Base-by-base conservation (phyloP, 2,329 filamentous ascomycete species). In the Mycocentrospora acerina region DNA sequence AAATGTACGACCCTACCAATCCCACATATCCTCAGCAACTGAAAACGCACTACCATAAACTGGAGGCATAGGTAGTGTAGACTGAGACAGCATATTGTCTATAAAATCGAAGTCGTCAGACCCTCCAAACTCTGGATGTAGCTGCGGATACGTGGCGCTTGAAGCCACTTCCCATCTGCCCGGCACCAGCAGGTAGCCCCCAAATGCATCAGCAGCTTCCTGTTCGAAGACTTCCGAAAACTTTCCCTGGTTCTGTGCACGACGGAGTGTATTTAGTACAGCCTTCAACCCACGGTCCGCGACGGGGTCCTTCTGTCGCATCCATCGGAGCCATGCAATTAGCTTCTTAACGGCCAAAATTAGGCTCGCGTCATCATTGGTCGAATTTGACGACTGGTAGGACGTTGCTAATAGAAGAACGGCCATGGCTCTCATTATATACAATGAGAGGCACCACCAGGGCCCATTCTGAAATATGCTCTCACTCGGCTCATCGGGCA, bases 401-500 rank as follows among this genome's bases (percentile, higher is more conserved):
- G 40, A 31, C 31, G 17, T 27, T 14, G 24, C 32, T 11, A 35
- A 18, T 2, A 32, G 24, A 22, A 38, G 24, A n/a, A 43, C 32
- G 14, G 22, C 16, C 17, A 43, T 27, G 14, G 40, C 40, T 14
- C 31, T 17, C 35, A 39, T 39, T 30, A 43, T 38, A 17, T 43
- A 38, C 17, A 38, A 35, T 12, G 26, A 28, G 7, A 43, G 27
- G 24, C 27, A 39, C 40, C 40, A 43, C 40, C 40, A 43, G 6
- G 40, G 40, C 11, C 31, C 31, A 8, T 35, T 32, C 3, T 18
- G 26, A n/a, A 24, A 39, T 11, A 43, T 39, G 7, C 16, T 5
- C 24, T 35, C 24, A 32, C 31, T 15, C 7, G 35, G 40, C 14
- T 25, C 22, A 16, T 35, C 27, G 3, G 35, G 35, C 3, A 43